Evolutionary conservation across 2,329 filamentous ascomycete genomes (phyloP), one percentile per base, ranked within the genome.

Genomic region (Chrysoporthe cubensis): DNA sequence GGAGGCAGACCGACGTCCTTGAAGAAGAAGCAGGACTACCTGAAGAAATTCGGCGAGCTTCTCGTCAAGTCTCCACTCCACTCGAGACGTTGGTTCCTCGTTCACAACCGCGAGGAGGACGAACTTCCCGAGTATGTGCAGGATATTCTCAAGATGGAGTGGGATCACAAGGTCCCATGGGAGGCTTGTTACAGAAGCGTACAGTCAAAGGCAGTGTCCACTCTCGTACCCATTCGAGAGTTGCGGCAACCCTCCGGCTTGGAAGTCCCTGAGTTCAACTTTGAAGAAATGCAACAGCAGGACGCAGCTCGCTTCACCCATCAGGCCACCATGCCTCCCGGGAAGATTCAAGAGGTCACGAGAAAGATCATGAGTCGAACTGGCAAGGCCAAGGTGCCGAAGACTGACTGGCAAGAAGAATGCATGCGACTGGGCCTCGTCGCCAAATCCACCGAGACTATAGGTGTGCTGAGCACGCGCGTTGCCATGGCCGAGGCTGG

Each of bases 1-100:
- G 50, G 6, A 34, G 14, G 34, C 21, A 21, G 21, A 21, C 16
- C 3, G 43, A 16, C n/a, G 9, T 60, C 13, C 1, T 37, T 64
- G 21, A 18, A 18, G 14, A 46, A 37, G 34, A 64, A 70, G 54
- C 26, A 16, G 11, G 7, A 18, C 0, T 65, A 43, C n/a, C 44
- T 66, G 42, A 21, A 50, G 1, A 48, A 2, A 0, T 70, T 70
- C 54, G 26, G 16, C n/a, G 8, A 46, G 8, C 64, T 57, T 52
- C 32, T 70, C 8, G 60, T 46, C 21, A 70, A 70, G 48, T 57
- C 68, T 2, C 66, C 68, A 2, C 66, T 68, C 14, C 68, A 70
- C 48, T 68, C 68, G 18, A 50, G 68, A 5, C 63, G 68, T 2
- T 70, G 66, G 63, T 70, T 56, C 48, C 42, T 65, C 1, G 6